Evolutionary conservation across 768 basidiomycete genomes (phyloP).

Genomic region (Leccinum uliginosum): DNA sequence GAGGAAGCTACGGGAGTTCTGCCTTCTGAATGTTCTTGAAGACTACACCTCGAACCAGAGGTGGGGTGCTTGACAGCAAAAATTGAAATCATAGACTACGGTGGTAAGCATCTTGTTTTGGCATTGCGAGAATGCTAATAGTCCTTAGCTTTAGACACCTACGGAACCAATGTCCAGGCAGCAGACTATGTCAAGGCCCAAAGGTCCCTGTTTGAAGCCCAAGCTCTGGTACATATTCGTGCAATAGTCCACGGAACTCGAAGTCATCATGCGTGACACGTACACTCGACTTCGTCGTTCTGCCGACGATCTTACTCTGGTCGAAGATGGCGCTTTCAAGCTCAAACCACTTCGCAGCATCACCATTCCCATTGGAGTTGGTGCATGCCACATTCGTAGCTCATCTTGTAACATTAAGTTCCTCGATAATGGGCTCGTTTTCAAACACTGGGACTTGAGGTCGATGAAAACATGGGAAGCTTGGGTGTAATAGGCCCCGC

Average conservation of each 20-base stretch:
- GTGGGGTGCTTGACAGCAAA: constrained; percentile 68
- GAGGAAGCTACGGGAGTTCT: constrained; percentile 53
- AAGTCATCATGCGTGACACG: constrained; percentile 73
- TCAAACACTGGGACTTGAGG: constrained; percentile 79
- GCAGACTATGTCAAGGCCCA: constrained; percentile 85
- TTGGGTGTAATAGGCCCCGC: constrained; percentile 50
- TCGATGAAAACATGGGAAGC: constrained; percentile 62
- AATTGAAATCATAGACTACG: constrained; percentile 75
- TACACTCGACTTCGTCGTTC: constrained; percentile 78
- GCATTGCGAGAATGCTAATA: constrained; percentile 4
- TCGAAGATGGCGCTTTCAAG: constrained; percentile 60
- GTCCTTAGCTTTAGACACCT: constrained; percentile 60
- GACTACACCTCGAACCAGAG: constrained; percentile 56
- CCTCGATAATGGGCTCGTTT: constrained; percentile 84
- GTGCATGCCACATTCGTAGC: constrained; percentile 39
- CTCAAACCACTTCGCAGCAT: constrained; percentile 57
- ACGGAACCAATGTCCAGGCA: constrained; percentile 83
- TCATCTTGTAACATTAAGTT: constrained; percentile 73
- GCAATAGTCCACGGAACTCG: constrained; percentile 72
- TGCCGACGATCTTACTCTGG: constrained; percentile 57
- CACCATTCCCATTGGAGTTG: constrained; percentile 28
- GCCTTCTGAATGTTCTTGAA: constrained; percentile 47
- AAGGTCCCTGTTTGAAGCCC: constrained; percentile 73
- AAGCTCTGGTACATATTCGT: constrained; percentile 73
- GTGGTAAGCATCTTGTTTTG: constrained; percentile 46